Percentiles rank a stretch among this genome's conserved stretches.
Conservation (phyloP, 2,329 filamentous ascomycete species). For the Epichloe brachyelytri region DNA sequence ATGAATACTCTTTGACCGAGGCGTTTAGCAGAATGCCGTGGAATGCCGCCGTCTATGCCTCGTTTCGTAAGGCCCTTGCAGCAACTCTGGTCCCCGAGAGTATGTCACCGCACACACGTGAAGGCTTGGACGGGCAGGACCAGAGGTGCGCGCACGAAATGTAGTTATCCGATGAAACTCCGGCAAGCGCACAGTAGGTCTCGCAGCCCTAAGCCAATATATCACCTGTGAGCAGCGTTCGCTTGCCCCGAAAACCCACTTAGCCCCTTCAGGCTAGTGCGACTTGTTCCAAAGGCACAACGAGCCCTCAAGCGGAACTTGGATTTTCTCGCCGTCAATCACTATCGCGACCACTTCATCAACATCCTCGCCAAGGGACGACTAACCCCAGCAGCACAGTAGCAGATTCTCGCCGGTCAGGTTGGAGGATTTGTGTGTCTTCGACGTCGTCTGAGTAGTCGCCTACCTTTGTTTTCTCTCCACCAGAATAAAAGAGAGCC, state of each 20-base stretch:
- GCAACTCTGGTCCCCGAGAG: too few relatives aligned
- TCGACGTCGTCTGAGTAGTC: slow-evolving; percentile 21
- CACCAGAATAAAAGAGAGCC: slow-evolving; percentile 21
- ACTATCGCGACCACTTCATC: slow-evolving; percentile 28
- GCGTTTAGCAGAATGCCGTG: background rate
- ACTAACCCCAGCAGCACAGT: slow-evolving; percentile 30
- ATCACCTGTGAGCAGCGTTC: slow-evolving; percentile 19
- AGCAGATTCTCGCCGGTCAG: slow-evolving; percentile 26
- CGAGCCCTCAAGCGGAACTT: slow-evolving; percentile 24
- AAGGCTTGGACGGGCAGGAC: background rate
- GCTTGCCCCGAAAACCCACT: slow-evolving; percentile 19
- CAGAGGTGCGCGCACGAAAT: background rate
- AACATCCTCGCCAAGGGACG: slow-evolving; percentile 23
- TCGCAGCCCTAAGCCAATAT: slow-evolving; percentile 27
- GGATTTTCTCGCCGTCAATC: slow-evolving; percentile 27
- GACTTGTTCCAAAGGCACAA: slow-evolving; percentile 24
- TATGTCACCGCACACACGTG: too few relatives aligned
- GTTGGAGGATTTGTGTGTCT: slow-evolving; percentile 25
- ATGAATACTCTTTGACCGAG: background rate
- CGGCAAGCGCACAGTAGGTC: slow-evolving; percentile 23
- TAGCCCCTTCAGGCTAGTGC: slow-evolving; percentile 23
- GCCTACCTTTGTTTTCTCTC: slow-evolving; percentile 18
- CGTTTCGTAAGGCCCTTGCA: too few relatives aligned
- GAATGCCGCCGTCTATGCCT: background rate
- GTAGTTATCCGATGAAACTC: slow-evolving; percentile 15